phyloP scores from a whole-genome alignment of 108 stramenopile genomes.

The Stephanodiscus triporus region DNA sequence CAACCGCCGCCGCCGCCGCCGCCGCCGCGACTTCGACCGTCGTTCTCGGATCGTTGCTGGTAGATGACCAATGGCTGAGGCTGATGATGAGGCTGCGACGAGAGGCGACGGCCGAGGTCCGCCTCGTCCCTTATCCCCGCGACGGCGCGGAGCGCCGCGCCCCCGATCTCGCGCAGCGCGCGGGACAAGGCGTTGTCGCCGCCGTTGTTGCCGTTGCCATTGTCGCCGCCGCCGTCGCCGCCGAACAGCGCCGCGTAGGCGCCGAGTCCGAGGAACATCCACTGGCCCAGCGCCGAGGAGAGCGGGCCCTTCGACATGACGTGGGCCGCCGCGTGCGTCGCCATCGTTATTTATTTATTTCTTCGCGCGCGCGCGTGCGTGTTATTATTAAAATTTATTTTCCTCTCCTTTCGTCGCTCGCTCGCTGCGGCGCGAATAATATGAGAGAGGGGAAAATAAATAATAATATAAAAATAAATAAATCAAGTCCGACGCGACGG shows the following conservation, averaged over 20 bases:
- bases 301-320: conserved; percentile 39
- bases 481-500: too few relatives aligned
- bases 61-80: conserved; percentile 18
- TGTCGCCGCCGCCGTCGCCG: too few relatives aligned
- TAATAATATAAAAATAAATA: too few relatives aligned
- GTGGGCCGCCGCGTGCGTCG: conserved; percentile 19
- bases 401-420: too few relatives aligned
- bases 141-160: conserved; percentile 19
- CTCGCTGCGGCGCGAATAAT: too few relatives aligned
- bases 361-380: too few relatives aligned
- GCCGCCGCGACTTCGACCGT: too few relatives aligned
- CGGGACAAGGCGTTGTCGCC: conserved; percentile 46
- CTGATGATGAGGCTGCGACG: not conserved
- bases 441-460: too few relatives aligned
- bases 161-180: conserved; percentile 33
- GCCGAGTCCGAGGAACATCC: conserved; percentile 60
- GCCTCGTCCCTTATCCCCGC: conserved; percentile 24
- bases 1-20: not conserved
- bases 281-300: conserved; percentile 60
- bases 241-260: conserved; percentile 42
- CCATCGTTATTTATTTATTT: conserved; percentile 3
- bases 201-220: too few relatives aligned
- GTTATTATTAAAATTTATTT: too few relatives aligned
- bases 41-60: not conserved
- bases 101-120: not conserved